These are phyloP conservation scores for Thielaviopsis musarum DNA, from an alignment of 2,329 filamentous ascomycete genomes.

Conservation along the genomic window DNA sequence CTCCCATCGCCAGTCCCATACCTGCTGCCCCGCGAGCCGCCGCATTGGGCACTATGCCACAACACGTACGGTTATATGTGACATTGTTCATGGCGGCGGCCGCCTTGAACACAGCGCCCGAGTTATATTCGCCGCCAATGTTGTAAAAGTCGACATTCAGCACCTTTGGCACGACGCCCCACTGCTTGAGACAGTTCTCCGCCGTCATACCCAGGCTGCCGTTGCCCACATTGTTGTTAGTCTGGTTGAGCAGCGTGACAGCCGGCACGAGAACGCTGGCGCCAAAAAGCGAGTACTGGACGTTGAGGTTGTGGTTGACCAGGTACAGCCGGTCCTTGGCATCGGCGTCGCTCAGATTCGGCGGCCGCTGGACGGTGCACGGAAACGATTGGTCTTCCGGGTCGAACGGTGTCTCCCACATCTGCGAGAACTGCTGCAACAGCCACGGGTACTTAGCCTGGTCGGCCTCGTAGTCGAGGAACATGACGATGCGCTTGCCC, in stretches of 20 bases:
- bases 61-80: constrained; percentile 45
- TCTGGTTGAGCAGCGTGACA: constrained; percentile 49
- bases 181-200: constrained; percentile 42
- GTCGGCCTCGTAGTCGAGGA: constrained; percentile 74
- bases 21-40: constrained; percentile 7
- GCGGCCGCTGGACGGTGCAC: constrained; percentile 63
- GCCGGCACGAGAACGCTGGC: constrained; percentile 53
- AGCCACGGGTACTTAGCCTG: constrained; percentile 67
- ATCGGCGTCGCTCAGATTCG: constrained; percentile 39
- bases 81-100: constrained; percentile 56
- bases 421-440: constrained; percentile 70
- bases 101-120: constrained; percentile 61
- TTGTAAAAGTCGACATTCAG: constrained; percentile 81
- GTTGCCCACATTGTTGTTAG: constrained; percentile 47
- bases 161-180: constrained; percentile 57
- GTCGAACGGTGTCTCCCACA: constrained; percentile 86
- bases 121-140: constrained; percentile 31
- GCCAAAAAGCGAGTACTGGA: constrained; percentile 51
- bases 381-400: constrained; percentile 49
- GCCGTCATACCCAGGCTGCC: constrained; percentile 51
- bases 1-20: background rate
- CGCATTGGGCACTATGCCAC: constrained; percentile 25
- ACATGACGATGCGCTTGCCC: constrained; percentile 57
- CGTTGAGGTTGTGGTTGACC: constrained; percentile 83
- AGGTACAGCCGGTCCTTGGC: constrained; percentile 55